Evolutionary conservation across 169 alveolate genomes (phyloP).

Genomic region (Cyclospora cayetanensis): DNA sequence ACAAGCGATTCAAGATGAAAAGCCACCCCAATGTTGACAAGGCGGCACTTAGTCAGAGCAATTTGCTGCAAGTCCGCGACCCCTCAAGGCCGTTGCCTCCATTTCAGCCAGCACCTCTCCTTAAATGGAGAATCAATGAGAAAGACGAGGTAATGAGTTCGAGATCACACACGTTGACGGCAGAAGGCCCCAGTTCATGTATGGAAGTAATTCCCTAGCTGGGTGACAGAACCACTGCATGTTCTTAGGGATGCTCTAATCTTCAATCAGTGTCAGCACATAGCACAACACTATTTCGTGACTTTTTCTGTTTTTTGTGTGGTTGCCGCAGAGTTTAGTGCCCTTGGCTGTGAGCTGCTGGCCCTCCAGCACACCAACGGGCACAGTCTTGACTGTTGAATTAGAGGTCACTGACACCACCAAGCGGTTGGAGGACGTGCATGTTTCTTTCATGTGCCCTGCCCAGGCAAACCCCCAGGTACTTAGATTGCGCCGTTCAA

Average conservation of each 20-base stretch:
- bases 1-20: conserved; percentile 73
- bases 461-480: conserved; percentile 54
- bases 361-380: conserved; percentile 64
- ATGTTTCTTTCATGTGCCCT: conserved; percentile 63
- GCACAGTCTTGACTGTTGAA: conserved; percentile 60
- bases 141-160: conserved; percentile 64
- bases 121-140: conserved; percentile 71
- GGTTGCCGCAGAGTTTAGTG: conserved; percentile 43
- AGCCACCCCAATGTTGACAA: conserved; percentile 76
- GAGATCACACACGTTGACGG: too few relatives aligned
- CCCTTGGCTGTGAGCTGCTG: conserved; percentile 73
- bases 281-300: too few relatives aligned
- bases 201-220: too few relatives aligned
- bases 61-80: conserved; percentile 71
- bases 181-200: too few relatives aligned
- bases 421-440: conserved; percentile 42
- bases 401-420: conserved; percentile 60
- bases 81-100: conserved; percentile 71
- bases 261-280: too few relatives aligned
- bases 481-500: too few relatives aligned
- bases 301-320: not conserved
- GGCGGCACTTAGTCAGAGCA: conserved; percentile 68
- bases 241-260: too few relatives aligned
- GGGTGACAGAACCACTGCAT: too few relatives aligned
- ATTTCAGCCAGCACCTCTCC: conserved; percentile 72